Percentiles rank a stretch among this genome's conserved stretches.
These are phyloP conservation scores for Zygosaccharomyces lentus DNA, from an alignment of 805 yeast genomes.

Conservation along the genomic window DNA sequence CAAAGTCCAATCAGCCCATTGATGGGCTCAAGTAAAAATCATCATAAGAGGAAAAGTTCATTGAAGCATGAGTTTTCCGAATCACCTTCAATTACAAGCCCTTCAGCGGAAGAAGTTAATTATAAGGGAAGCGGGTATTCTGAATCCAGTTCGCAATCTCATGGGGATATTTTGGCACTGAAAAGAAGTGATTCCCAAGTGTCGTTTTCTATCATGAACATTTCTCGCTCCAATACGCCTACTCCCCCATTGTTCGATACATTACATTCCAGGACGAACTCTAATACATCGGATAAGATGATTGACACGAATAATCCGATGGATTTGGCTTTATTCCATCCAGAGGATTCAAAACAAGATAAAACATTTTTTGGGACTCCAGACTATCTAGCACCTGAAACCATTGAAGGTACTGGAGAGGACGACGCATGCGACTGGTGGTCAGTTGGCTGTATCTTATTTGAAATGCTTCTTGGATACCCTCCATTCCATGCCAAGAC, in stretches of 20 bases:
- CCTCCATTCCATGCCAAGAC: constrained; percentile 90
- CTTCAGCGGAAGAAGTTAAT: background rate
- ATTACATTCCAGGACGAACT: constrained; percentile 34
- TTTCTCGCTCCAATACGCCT: constrained; percentile 31
- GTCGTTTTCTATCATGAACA: constrained; percentile 27
- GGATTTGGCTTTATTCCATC: constrained; percentile 69
- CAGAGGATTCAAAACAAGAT: constrained; percentile 49
- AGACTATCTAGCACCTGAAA: constrained; percentile 95
- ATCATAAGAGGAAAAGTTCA: constrained; percentile 10
- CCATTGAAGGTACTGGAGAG: constrained; percentile 79
- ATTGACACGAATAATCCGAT: constrained; percentile 22
- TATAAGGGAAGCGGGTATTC: constrained; percentile 17
- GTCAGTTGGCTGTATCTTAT: constrained; percentile 94
- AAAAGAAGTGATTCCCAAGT: constrained; percentile 31
- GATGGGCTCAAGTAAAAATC: background rate
- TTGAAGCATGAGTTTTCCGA: constrained; percentile 8
- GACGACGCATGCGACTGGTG: constrained; percentile 77
- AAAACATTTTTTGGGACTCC: constrained; percentile 93
- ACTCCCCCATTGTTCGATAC: constrained; percentile 16
- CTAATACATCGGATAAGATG: constrained; percentile 27
- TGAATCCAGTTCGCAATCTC: constrained; percentile 19
- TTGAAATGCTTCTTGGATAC: constrained; percentile 86
- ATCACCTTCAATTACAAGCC: background rate
- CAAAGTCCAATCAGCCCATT: constrained; percentile 8
- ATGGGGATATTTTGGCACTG: constrained; percentile 22